Base-by-base conservation (phyloP, 2,329 filamentous ascomycete genomes). In the Epichloe glyceriae region DNA sequence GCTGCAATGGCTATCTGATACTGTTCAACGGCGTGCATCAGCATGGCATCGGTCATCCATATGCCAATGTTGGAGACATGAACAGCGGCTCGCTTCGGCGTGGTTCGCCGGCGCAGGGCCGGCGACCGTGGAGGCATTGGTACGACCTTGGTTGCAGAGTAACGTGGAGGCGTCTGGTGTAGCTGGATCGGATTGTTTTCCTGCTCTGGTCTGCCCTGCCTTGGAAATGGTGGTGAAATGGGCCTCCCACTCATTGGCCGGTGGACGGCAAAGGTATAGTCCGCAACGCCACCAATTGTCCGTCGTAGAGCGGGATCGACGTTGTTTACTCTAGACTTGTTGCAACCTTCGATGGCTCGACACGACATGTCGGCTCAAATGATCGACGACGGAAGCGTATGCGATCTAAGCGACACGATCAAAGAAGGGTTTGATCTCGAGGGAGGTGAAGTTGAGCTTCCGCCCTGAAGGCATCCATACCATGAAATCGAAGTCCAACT, bases 21-120 rank as follows among this genome's bases (percentile, higher is more conserved):
- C 43, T 58, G 61, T 34, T 67, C 62, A 58, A 64, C 57, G 49
- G 65, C 62, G 50, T 60, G 61, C 12, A 55, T 47, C n/a, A 67
- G 61, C 57, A 66, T 60, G 14, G 55, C 53, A 50, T 67, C 64
- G 26, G 64, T 61, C 52, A 65, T 58, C 61, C 63, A 65, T 46
- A 64, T 53, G 54, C 59, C 60, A 19, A 59, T 56, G 42, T 54
- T 53, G 40, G 58, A 55, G 38, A 43, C 52, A 26, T 43, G 44
- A 8, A 53, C 47, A 15, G 30, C 30, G 30, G 50, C 51, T 35
- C 58, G 52, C 22, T 52, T 55, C 46, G 56, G 48, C 42, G 58
- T 52, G 47, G 58, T 52, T 50, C 58, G 60, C 52, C 55, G 59
- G 54, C 64, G 60, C 47, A 56, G 52, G 44, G 58, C 56, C 51